A percentile compares a stretch with the other conserved stretches of the same genome.
These are phyloP conservation scores for Myxozyma mucilagina DNA, from an alignment of 805 yeast species.

Conservation along the genomic window DNA sequence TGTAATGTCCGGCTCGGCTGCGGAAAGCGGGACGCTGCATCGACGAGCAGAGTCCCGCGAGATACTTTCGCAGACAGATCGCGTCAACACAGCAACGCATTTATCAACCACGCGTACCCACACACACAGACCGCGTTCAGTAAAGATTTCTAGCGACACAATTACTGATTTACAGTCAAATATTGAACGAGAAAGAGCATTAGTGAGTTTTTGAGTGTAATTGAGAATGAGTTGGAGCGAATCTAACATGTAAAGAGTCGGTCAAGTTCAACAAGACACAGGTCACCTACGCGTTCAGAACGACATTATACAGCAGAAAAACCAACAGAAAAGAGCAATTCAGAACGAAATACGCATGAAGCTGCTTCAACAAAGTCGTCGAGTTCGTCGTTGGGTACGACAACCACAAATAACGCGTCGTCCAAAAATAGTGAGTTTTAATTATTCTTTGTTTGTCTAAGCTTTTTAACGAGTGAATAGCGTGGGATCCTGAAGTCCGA, in stretches of 20 bases:
- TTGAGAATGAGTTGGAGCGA: neutral
- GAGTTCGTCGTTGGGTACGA: neutral
- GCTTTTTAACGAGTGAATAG: neutral
- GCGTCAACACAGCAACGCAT: conserved; percentile 17
- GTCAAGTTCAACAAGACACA: conserved; percentile 11
- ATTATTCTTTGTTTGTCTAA: neutral
- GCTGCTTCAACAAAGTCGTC: neutral
- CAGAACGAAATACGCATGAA: neutral
- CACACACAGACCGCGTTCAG: conserved; percentile 6
- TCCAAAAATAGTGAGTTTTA: neutral
- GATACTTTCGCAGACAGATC: conserved; percentile 19
- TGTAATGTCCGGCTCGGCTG: neutral
- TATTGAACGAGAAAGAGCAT: neutral
- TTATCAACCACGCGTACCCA: conserved; percentile 2
- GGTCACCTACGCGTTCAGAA: conserved; percentile 13
- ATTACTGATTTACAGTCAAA: neutral
- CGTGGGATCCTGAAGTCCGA: conserved; percentile 21
- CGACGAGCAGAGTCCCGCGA: conserved; percentile 14
- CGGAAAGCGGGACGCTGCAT: neutral
- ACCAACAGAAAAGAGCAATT: neutral
- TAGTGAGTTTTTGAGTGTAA: neutral
- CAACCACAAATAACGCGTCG: neutral
- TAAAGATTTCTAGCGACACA: neutral
- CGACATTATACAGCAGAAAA: neutral
- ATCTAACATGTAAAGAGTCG: neutral